A percentile compares a stretch with the other conserved stretches of the same genome.
Conservation (phyloP, 805 yeast genomes). For the Wickerhamiella kazuoi region DNA sequence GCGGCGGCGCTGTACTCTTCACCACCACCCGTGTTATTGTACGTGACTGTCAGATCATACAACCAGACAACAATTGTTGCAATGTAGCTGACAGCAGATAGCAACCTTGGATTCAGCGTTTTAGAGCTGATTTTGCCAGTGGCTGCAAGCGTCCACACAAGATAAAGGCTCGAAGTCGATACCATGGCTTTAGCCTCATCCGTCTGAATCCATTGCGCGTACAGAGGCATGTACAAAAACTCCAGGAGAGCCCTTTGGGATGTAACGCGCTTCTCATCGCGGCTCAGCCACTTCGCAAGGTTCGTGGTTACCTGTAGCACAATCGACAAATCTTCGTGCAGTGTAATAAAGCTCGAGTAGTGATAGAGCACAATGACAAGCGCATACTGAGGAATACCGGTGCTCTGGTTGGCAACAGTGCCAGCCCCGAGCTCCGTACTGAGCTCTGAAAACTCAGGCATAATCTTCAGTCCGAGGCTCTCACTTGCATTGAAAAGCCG, state of each 20-base stretch:
- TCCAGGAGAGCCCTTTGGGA: slow-evolving; percentile 8
- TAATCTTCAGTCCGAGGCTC: slow-evolving; percentile 9
- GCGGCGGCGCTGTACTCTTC: not conserved
- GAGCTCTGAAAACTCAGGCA: slow-evolving; percentile 9
- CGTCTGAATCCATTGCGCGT: slow-evolving; percentile 16
- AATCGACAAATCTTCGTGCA: slow-evolving; percentile 18
- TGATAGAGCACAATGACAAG: slow-evolving; percentile 15
- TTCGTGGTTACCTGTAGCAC: slow-evolving; percentile 16
- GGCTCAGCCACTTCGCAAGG: slow-evolving; percentile 12
- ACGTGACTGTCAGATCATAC: slow-evolving; percentile 9
- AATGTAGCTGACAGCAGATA: slow-evolving; percentile 16
- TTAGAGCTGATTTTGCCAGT: slow-evolving; percentile 11
- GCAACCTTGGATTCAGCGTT: slow-evolving; percentile 10
- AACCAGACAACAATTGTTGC: slow-evolving; percentile 18
- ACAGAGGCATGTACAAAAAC: slow-evolving; percentile 16
- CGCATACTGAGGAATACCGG: slow-evolving; percentile 15
- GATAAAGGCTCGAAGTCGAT: slow-evolving; percentile 13
- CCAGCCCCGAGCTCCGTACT: slow-evolving; percentile 2
- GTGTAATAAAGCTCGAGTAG: slow-evolving; percentile 16
- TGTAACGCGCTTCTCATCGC: not conserved
- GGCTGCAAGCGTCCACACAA: slow-evolving; percentile 15
- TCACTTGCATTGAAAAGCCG: slow-evolving; percentile 12
- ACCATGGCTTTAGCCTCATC: slow-evolving; percentile 17
- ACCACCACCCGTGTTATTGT: slow-evolving; percentile 2
- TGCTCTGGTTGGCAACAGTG: not conserved